Percentiles rank a stretch among this genome's conserved stretches.
Evolutionary conservation across 2,329 filamentous ascomycete species (phyloP).

Genomic region (Diaporthe nobilis): DNA sequence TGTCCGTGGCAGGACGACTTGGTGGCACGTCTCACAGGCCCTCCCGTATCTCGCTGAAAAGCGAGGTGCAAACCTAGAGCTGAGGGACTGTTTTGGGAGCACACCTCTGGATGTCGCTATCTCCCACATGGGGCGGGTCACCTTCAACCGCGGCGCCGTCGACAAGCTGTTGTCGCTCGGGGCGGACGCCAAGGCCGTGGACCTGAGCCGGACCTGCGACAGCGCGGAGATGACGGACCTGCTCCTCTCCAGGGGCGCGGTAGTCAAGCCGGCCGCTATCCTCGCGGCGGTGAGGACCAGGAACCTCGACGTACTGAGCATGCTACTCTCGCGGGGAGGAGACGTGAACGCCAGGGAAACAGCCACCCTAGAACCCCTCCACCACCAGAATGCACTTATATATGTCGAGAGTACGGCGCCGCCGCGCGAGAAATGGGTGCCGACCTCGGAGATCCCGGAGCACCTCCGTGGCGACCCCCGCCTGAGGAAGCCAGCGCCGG

Average conservation of each 20-base stretch:
- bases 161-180: conserved; percentile 9
- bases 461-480: background rate
- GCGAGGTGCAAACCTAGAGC: background rate
- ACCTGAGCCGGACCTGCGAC: background rate
- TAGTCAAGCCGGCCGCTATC: background rate
- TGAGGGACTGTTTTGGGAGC: background rate
- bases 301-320: background rate
- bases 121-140: background rate
- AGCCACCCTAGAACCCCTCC: background rate
- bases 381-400: background rate
- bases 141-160: conserved; percentile 12
- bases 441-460: background rate
- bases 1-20: background rate
- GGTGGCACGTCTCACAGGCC: conserved; percentile 7
- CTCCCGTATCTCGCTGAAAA: background rate
- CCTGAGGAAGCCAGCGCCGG: background rate
- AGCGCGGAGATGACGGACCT: background rate
- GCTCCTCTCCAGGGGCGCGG: conserved; percentile 4
- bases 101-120: background rate
- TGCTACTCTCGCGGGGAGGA: background rate
- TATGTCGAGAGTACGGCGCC: background rate
- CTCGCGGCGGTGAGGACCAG: conserved; percentile 5
- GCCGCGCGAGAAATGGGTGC: background rate
- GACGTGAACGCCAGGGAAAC: conserved; percentile 18
- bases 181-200: conserved; percentile 7